Evolutionary conservation across 257 asterid species (phyloP).

Genomic region (Misopates orontium): DNA sequence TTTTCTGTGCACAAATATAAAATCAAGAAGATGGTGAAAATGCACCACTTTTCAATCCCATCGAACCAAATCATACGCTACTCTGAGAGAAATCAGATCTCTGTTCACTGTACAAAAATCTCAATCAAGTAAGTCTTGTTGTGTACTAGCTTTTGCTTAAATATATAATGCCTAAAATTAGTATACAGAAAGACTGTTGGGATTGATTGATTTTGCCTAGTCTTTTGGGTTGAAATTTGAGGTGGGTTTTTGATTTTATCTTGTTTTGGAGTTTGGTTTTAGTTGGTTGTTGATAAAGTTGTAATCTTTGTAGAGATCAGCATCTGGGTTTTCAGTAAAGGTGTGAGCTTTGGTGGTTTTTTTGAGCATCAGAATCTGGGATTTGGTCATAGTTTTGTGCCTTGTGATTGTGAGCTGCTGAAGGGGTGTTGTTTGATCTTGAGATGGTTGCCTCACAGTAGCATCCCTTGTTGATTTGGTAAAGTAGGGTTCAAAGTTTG

Average conservation of each 20-base stretch:
- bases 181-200: no score
- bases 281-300: neutral
- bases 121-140: slow-evolving; percentile 15
- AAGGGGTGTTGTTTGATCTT: slow-evolving; percentile 35
- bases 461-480: slow-evolving; percentile 39
- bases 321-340: slow-evolving; percentile 29
- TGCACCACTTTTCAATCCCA: slow-evolving; percentile 31
- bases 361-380: slow-evolving; percentile 20
- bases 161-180: no score
- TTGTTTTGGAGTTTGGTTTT: slow-evolving; percentile 14
- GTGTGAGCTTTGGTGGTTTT: slow-evolving; percentile 21
- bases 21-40: slow-evolving; percentile 25
- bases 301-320: slow-evolving; percentile 34
- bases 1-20: no score
- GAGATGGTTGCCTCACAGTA: slow-evolving; percentile 44
- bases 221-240: slow-evolving; percentile 8
- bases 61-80: slow-evolving; percentile 33
- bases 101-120: slow-evolving; percentile 17
- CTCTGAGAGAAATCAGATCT: slow-evolving; percentile 22
- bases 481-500: slow-evolving; percentile 37
- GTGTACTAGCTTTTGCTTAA: slow-evolving; percentile 23
- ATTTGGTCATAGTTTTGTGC: slow-evolving; percentile 29
- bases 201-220: no score
- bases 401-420: slow-evolving; percentile 31
- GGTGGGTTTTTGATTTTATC: slow-evolving; percentile 21